phyloP scores from a whole-genome alignment of 306 rosid species.

The Leucaena leucocephala region DNA sequence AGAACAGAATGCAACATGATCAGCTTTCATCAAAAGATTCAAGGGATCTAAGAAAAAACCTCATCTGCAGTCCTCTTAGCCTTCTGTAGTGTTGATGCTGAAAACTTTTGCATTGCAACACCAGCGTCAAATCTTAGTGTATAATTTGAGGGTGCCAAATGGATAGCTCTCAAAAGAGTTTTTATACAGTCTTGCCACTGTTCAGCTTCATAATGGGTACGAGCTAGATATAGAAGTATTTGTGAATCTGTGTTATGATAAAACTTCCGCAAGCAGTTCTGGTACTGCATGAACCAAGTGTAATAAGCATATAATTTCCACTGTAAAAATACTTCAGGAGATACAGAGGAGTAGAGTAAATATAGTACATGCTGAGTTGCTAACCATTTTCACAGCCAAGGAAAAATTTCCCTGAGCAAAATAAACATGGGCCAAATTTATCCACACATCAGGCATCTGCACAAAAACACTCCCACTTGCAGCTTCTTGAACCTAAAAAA shows the following conservation, averaged over 20 bases:
- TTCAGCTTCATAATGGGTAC: conserved; percentile 96
- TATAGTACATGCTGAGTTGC: conserved; percentile 20
- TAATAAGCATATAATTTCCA: conserved; percentile 39
- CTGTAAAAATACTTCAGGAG: conserved; percentile 29
- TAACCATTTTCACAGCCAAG: conserved; percentile 96
- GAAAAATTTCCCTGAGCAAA: conserved; percentile 96
- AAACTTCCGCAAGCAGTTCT: conserved; percentile 96
- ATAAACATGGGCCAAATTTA: conserved; percentile 96
- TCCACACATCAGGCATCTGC: conserved; percentile 99
- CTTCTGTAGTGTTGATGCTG: conserved; percentile 91
- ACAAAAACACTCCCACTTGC: conserved; percentile 98
- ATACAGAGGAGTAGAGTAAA: conserved; percentile 31
- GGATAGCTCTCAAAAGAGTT: conserved; percentile 89
- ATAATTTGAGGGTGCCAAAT: conserved; percentile 96
- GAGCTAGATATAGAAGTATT: conserved; percentile 92
- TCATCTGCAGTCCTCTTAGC: conserved; percentile 95
- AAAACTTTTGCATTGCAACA: conserved; percentile 97
- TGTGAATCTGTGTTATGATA: conserved; percentile 92
- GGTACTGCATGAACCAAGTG: conserved; percentile 74
- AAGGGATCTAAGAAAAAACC: conserved; percentile 51
- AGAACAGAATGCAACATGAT: conserved; percentile 9
- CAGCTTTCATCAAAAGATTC: conserved; percentile 26
- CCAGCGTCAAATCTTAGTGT: conserved; percentile 97
- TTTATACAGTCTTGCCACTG: conserved; percentile 99
- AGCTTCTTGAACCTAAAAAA: conserved; percentile 96